phyloP scores from a whole-genome alignment of 192 early-diverging fungal genomes.

The Entomortierella chlamydospora region DNA sequence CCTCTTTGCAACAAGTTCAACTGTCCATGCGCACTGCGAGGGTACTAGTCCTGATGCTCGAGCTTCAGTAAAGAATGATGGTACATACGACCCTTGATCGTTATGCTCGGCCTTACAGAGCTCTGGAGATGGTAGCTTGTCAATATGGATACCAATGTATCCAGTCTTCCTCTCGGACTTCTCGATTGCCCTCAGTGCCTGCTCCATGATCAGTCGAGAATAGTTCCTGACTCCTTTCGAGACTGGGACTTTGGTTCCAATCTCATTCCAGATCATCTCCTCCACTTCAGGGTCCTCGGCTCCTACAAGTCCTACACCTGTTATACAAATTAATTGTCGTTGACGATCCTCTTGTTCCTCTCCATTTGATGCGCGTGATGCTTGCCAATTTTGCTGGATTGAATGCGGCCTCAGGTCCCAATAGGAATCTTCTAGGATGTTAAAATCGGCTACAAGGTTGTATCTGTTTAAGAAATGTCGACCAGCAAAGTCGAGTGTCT shows the following conservation, averaged over 20 bases:
- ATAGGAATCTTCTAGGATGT: slow-evolving; percentile 25
- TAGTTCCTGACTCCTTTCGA: slow-evolving; percentile 3
- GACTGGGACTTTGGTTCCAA: slow-evolving; percentile 23
- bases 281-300: slow-evolving; percentile 27
- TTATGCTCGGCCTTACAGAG: slow-evolving; percentile 6
- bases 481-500: slow-evolving; percentile 38
- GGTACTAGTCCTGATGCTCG: neutral
- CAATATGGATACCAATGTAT: slow-evolving; percentile 48
- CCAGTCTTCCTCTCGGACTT: neutral
- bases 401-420: slow-evolving; percentile 41
- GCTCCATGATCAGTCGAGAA: slow-evolving; percentile 6
- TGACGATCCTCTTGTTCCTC: slow-evolving; percentile 18
- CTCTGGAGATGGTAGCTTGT: slow-evolving; percentile 27
- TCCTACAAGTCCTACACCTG: slow-evolving; percentile 37
- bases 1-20: slow-evolving; percentile 25
- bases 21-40: slow-evolving; percentile 30
- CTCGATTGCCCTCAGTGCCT: slow-evolving; percentile 29
- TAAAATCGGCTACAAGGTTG: slow-evolving; percentile 38
- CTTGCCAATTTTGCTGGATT: slow-evolving; percentile 33
- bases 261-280: slow-evolving; percentile 41
- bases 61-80: neutral
- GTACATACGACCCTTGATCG: neutral
- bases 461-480: slow-evolving; percentile 48
- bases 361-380: neutral
- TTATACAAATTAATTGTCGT: slow-evolving; percentile 25